Evolutionary conservation across 139 green algal genomes (phyloP).

Genomic region (Chlamydomonas eustigma): DNA sequence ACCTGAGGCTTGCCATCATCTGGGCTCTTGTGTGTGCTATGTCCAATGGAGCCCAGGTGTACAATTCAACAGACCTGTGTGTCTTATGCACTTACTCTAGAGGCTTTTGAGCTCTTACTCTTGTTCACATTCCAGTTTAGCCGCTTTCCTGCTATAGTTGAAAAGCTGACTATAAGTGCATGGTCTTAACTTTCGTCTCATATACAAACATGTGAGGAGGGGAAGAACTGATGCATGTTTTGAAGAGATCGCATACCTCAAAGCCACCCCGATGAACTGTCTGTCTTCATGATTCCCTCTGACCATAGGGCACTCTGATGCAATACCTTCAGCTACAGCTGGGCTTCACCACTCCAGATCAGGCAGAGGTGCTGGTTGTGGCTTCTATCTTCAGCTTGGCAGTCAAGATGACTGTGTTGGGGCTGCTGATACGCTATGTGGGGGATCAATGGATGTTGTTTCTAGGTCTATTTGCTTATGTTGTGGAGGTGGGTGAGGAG

Average conservation of each 20-base stretch:
- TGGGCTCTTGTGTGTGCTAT: slow-evolving; percentile 30
- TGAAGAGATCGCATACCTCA: no score
- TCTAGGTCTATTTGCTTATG: neutral
- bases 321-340: slow-evolving; percentile 81
- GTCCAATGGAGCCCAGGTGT: slow-evolving; percentile 29
- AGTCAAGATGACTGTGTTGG: slow-evolving; percentile 45
- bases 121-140: no score
- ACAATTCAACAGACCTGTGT: neutral
- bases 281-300: no score
- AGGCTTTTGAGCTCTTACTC: no score
- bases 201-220: no score
- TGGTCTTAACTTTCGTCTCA: no score
- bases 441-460: slow-evolving; percentile 10
- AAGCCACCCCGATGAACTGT: no score
- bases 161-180: no score
- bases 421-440: slow-evolving; percentile 1
- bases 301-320: slow-evolving; percentile 67
- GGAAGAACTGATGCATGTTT: no score
- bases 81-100: no score
- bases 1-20: slow-evolving; percentile 29
- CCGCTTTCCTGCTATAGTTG: no score
- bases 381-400: slow-evolving; percentile 55
- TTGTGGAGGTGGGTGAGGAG: neutral
- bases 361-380: slow-evolving; percentile 56
- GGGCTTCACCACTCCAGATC: slow-evolving; percentile 61